Conservation (phyloP, 1,284 basidiomycete species). For the Puccinia horiana region DNA sequence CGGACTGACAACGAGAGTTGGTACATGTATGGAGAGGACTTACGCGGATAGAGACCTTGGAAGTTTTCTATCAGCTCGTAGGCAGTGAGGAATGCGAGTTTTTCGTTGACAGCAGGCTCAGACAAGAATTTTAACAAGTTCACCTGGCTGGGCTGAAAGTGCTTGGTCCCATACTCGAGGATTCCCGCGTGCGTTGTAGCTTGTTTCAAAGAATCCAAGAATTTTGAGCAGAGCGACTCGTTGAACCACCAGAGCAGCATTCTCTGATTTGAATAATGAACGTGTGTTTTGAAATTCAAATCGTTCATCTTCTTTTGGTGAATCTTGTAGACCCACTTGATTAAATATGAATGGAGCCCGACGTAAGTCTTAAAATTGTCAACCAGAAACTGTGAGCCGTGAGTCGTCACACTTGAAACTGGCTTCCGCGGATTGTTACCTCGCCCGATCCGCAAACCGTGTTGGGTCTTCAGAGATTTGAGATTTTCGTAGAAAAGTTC, state of each 20-base stretch:
- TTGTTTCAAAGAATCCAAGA: no score
- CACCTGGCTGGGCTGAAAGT: no score
- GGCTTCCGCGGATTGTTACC: no score
- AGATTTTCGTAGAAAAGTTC: no score
- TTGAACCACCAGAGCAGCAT: background rate
- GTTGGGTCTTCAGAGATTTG: no score
- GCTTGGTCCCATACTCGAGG: background rate
- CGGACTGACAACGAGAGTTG: no score
- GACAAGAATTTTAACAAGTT: background rate
- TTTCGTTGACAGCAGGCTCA: no score
- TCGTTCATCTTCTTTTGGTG: background rate
- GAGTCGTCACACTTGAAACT: background rate
- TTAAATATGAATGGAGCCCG: background rate
- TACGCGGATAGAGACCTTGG: background rate
- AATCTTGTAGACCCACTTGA: background rate
- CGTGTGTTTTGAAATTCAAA: background rate
- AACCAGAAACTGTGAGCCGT: background rate
- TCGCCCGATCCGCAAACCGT: no score
- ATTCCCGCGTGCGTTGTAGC: background rate
- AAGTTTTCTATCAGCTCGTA: background rate
- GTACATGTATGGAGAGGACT: background rate
- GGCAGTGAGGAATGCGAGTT: background rate
- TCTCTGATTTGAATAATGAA: background rate
- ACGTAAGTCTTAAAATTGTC: background rate
- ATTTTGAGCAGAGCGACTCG: background rate